Evolutionary conservation across 345 rosid species (phyloP).

Genomic region (Xanthoceras sorbifolium): DNA sequence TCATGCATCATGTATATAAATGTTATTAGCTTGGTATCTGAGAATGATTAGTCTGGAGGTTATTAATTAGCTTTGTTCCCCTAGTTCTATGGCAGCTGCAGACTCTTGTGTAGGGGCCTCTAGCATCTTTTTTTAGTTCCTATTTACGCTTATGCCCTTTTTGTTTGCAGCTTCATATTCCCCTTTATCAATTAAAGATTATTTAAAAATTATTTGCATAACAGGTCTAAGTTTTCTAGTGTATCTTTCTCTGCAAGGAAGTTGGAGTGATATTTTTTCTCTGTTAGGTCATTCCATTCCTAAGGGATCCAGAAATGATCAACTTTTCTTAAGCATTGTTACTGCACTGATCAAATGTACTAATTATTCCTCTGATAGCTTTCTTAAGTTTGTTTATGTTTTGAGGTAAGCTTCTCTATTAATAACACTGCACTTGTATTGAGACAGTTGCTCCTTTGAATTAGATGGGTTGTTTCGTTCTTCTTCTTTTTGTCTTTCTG

Average conservation of each 20-base stretch:
- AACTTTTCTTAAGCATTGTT: not conserved
- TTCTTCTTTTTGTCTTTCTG: no score
- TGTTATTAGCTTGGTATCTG: not conserved
- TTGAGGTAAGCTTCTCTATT: no score
- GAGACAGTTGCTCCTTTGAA: no score
- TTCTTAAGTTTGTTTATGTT: not conserved
- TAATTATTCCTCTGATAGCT: not conserved
- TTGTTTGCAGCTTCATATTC: conserved; percentile 8
- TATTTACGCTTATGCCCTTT: not conserved
- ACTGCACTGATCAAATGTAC: not conserved
- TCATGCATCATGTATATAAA: not conserved
- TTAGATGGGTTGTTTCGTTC: no score
- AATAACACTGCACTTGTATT: no score
- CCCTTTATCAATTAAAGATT: not conserved
- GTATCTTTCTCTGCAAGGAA: not conserved
- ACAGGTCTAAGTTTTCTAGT: not conserved
- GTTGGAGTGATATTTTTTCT: not conserved
- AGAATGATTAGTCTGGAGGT: not conserved
- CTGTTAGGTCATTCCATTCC: not conserved
- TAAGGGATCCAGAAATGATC: not conserved
- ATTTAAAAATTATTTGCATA: not conserved
- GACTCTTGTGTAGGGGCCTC: not conserved
- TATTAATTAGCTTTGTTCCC: not conserved
- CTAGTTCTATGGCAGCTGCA: not conserved
- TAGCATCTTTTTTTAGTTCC: not conserved